Evolutionary conservation across 768 basidiomycete genomes (phyloP).

Genomic region (Boletus huronensis): DNA sequence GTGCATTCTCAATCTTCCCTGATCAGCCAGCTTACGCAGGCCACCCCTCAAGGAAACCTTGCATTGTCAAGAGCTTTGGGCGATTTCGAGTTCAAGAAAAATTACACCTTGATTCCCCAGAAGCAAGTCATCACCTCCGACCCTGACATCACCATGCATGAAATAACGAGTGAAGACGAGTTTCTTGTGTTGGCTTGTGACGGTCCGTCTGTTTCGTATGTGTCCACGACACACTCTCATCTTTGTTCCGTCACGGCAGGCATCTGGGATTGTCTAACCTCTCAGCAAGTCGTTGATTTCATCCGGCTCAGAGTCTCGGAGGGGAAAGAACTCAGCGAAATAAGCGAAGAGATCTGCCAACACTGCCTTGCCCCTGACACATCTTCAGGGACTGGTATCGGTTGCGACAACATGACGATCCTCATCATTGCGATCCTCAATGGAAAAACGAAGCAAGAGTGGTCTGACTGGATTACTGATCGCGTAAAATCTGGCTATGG

Average conservation of each 20-base stretch:
- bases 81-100: slow-evolving; percentile 99
- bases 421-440: slow-evolving; percentile 85
- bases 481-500: slow-evolving; percentile 76
- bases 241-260: slow-evolving; percentile 45
- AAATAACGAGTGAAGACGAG: slow-evolving; percentile 86
- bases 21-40: neutral
- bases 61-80: slow-evolving; percentile 93
- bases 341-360: slow-evolving; percentile 87
- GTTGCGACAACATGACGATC: slow-evolving; percentile 99
- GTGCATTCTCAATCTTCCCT: slow-evolving; percentile 10
- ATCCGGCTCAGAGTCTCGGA: slow-evolving; percentile 78
- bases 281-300: slow-evolving; percentile 90
- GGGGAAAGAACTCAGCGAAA: slow-evolving; percentile 74
- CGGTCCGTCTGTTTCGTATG: slow-evolving; percentile 49
- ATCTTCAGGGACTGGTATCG: slow-evolving; percentile 85
- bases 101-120: slow-evolving; percentile 74
- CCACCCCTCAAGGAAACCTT: slow-evolving; percentile 73
- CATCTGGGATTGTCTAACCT: slow-evolving; percentile 96
- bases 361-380: slow-evolving; percentile 94
- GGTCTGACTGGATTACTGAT: slow-evolving; percentile 86
- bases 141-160: slow-evolving; percentile 84
- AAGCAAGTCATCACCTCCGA: slow-evolving; percentile 93
- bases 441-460: slow-evolving; percentile 85
- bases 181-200: slow-evolving; percentile 97
- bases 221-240: neutral